Percentiles rank a stretch among this genome's conserved stretches.
phyloP scores from a whole-genome alignment of 2,329 filamentous ascomycete species.

The Aspergillus cejpii region DNA sequence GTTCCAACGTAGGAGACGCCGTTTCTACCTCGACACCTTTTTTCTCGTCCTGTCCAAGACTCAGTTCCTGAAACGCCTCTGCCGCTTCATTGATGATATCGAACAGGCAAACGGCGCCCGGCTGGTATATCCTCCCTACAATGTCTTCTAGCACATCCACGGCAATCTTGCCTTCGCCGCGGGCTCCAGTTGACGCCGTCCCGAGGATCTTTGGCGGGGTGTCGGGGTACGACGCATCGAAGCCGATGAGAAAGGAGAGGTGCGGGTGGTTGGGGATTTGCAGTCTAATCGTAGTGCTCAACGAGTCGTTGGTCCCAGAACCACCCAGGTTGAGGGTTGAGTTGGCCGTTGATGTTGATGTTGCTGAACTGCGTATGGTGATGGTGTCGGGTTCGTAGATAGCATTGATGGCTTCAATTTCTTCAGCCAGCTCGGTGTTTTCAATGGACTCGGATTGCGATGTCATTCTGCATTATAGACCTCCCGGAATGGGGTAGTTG shows the following conservation, averaged over 20 bases:
- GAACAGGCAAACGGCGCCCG: conserved; percentile 77
- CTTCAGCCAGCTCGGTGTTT: conserved; percentile 41
- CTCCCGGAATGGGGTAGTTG: background rate
- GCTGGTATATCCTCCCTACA: conserved; percentile 60
- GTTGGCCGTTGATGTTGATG: conserved; percentile 17
- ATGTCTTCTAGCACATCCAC: conserved; percentile 63
- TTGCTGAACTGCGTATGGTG: conserved; percentile 33
- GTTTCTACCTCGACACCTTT: conserved; percentile 12
- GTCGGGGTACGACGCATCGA: conserved; percentile 68
- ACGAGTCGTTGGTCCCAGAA: conserved; percentile 11
- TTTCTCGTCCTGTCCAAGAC: conserved; percentile 26
- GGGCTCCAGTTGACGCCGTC: conserved; percentile 67
- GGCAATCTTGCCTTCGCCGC: conserved; percentile 65
- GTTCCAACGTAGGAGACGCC: conserved; percentile 7
- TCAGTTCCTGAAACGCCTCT: conserved; percentile 51
- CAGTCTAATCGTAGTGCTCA: conserved; percentile 48
- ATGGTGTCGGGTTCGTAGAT: conserved; percentile 62
- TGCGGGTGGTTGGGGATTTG: conserved; percentile 55
- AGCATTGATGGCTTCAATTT: conserved; percentile 45
- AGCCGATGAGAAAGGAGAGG: conserved; percentile 51
- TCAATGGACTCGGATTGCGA: conserved; percentile 22
- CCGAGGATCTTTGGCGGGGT: conserved; percentile 66
- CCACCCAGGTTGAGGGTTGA: conserved; percentile 26
- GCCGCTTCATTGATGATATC: conserved; percentile 69
- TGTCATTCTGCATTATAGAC: conserved; percentile 8